phyloP scores from a whole-genome alignment of 1,139 yeast genomes.

The Lodderomyces oxycetoniae region DNA sequence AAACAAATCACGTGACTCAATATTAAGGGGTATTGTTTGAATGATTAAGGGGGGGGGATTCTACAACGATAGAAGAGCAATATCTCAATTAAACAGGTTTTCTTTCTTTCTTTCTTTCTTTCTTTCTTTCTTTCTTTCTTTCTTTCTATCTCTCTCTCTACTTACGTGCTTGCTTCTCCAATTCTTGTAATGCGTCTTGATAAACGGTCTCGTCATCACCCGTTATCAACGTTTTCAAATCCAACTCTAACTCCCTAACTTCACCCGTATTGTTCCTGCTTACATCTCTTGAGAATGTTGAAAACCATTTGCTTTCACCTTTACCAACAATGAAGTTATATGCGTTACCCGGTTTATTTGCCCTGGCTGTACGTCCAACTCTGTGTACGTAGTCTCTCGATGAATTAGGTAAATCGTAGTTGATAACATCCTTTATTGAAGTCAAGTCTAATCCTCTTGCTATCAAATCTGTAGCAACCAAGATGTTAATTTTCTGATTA shows the following conservation, averaged over 20 bases:
- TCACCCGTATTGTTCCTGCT: conserved; percentile 20
- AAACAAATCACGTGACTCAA: no score
- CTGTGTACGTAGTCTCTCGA: conserved; percentile 92
- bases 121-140: neutral
- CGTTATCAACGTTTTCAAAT: conserved; percentile 18
- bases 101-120: neutral
- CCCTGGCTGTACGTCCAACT: conserved; percentile 96
- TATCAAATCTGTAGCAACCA: conserved; percentile 87
- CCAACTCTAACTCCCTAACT: conserved; percentile 22
- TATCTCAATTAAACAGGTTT: no score
- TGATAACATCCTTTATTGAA: conserved; percentile 69
- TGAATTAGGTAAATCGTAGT: conserved; percentile 86
- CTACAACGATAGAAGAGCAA: no score
- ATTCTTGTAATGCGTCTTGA: conserved; percentile 21
- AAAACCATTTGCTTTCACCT: conserved; percentile 70
- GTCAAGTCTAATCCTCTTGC: conserved; percentile 90
- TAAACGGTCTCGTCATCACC: conserved; percentile 26
- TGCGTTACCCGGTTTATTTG: conserved; percentile 72
- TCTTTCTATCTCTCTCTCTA: neutral
- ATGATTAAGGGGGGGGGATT: no score
- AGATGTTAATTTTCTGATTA: conserved; percentile 43
- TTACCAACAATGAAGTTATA: conserved; percentile 66
- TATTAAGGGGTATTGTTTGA: no score
- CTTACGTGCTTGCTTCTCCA: conserved; percentile 21
- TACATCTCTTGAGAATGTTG: conserved; percentile 43